Conservation (phyloP, 331 rosid species). For the Dryas integrifolia region DNA sequence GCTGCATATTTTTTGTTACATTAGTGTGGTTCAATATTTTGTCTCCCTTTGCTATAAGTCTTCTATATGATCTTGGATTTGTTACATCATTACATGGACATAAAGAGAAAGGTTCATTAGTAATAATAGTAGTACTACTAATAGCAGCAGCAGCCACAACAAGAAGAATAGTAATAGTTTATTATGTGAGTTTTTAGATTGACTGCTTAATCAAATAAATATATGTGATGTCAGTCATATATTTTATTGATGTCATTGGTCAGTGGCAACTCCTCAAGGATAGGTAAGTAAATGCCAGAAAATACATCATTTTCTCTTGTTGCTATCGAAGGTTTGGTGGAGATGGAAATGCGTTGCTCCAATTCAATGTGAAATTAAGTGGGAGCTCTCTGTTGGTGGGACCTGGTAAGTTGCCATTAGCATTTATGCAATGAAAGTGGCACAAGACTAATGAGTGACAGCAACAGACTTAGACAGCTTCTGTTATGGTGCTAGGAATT, state of each 20-base stretch:
- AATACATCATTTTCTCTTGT: slow-evolving; percentile 15
- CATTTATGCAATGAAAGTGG: slow-evolving; percentile 24
- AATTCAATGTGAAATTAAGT: slow-evolving; percentile 33
- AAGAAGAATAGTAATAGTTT: background rate
- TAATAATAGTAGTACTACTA: no score
- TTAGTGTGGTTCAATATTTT: background rate
- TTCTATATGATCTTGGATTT: background rate
- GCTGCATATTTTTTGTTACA: background rate
- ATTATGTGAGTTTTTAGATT: background rate
- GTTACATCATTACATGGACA: background rate
- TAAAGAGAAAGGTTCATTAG: background rate
- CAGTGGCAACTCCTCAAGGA: background rate
- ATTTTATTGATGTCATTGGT: background rate
- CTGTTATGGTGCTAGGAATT: slow-evolving; percentile 27
- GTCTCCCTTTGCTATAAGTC: background rate
- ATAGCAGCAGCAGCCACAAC: no score
- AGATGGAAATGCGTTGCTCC: slow-evolving; percentile 36
- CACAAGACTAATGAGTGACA: slow-evolving; percentile 13
- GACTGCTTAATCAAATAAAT: background rate
- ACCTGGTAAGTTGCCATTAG: slow-evolving; percentile 24
- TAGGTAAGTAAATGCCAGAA: slow-evolving; percentile 12
- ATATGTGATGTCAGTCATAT: background rate
- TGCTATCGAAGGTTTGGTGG: slow-evolving; percentile 26
- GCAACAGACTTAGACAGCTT: slow-evolving; percentile 24
- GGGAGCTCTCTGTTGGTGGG: slow-evolving; percentile 19